phyloP scores from a whole-genome alignment of 441 rosid genomes.

The Pelargonium cotyledonis region DNA sequence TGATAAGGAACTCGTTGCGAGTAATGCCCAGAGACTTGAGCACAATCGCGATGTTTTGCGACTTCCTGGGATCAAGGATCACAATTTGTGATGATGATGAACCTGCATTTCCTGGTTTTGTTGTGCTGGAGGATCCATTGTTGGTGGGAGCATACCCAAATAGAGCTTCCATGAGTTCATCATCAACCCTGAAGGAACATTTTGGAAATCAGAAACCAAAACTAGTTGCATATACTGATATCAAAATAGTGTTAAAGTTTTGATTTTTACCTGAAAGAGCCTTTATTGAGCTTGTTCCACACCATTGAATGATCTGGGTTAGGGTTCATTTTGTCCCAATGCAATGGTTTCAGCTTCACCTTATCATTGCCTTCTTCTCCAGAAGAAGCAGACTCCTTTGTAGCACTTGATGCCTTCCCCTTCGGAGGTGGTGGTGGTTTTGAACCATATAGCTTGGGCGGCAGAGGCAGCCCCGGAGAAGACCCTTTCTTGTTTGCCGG shows the following conservation, averaged over 20 bases:
- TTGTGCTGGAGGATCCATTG: constrained; percentile 38
- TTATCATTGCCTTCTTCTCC: constrained; percentile 31
- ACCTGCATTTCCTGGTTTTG: constrained; percentile 17
- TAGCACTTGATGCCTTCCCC: constrained; percentile 22
- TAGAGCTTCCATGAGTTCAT: constrained; percentile 86
- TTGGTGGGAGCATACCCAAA: constrained; percentile 75
- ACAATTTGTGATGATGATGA: constrained; percentile 31
- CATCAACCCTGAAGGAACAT: constrained; percentile 55
- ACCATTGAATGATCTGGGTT: constrained; percentile 77
- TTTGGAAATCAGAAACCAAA: neutral
- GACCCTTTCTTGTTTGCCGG: constrained; percentile 14
- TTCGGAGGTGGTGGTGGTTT: constrained; percentile 32
- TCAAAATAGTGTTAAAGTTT: neutral
- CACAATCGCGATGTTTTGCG: constrained; percentile 73
- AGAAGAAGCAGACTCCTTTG: constrained; percentile 18
- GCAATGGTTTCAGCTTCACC: constrained; percentile 80
- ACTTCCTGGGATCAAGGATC: constrained; percentile 64
- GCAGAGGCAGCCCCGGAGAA: constrained; percentile 21
- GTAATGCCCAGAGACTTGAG: constrained; percentile 61
- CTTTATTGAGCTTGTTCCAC: constrained; percentile 80
- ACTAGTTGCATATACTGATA: neutral
- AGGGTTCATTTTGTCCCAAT: constrained; percentile 82
- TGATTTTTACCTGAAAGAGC: constrained; percentile 68
- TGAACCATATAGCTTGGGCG: constrained; percentile 27
- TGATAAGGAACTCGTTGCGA: constrained; percentile 41